Conservation (phyloP, 2,329 filamentous ascomycete genomes). For the Nigrospora oryzae region DNA sequence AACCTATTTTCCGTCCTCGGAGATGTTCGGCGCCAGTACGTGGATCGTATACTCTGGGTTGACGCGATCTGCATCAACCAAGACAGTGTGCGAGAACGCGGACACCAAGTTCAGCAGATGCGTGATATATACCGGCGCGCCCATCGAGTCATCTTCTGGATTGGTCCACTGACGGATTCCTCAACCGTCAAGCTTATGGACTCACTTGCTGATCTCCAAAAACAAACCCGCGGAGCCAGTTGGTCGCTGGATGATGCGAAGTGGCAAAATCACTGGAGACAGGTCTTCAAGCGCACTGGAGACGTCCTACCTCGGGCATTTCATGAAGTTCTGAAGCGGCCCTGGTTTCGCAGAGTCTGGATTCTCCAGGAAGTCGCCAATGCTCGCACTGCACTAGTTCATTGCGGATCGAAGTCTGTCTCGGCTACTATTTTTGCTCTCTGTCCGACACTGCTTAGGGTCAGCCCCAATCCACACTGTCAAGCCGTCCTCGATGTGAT, state of each 20-base stretch:
- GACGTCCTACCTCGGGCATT: too few species aligned
- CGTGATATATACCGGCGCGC: neutral
- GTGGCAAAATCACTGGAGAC: too few species aligned
- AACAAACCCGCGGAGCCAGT: too few species aligned
- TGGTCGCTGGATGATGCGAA: too few species aligned
- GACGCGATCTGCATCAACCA: neutral
- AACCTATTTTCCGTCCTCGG: neutral
- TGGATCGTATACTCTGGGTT: neutral
- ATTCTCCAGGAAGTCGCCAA: neutral
- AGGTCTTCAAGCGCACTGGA: too few species aligned
- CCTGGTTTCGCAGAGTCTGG: neutral
- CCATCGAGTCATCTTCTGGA: neutral
- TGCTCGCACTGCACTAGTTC: neutral
- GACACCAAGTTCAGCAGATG: neutral
- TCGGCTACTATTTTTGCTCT: neutral
- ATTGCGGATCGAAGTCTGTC: neutral
- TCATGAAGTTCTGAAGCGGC: too few species aligned
- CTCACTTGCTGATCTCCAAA: too few species aligned
- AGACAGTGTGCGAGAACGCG: neutral
- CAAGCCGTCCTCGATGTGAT: neutral
- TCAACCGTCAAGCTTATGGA: too few species aligned
- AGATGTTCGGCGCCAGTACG: neutral
- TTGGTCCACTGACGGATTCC: neutral
- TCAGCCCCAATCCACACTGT: neutral
- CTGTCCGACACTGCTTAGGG: neutral